Evolutionary conservation across 2,329 filamentous ascomycete species (phyloP), one percentile per base, ranked within the genome.

Genomic region (Diaporthe humulicola): DNA sequence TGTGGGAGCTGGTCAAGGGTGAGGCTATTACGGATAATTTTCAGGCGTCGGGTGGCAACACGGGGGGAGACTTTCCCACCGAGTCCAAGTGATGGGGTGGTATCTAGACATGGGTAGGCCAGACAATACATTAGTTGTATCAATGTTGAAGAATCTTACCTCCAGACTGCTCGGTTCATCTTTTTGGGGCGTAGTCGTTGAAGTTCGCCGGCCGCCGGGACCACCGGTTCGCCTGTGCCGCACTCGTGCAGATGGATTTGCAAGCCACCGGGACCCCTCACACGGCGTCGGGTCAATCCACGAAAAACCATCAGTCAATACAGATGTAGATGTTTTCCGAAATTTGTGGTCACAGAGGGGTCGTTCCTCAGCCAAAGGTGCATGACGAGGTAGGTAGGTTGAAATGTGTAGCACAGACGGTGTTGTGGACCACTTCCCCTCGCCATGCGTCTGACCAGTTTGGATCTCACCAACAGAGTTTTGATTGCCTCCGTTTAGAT

Each of bases 1-100:
- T 94, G 4, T 98, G 95, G 95, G 77, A 87, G 78, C 86, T 93
- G n/a, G 86, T 89, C 17, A 96, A 95, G 85, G 77, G 38, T 6
- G 81, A 83, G 2, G 88, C 90, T 1, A 42, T 60, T 25, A 7
- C 36, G 15, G 40, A 73, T 50, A 70, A 60, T 15, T 73, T 50
- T 48, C 40, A 70, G 6, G 70, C 57, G 25, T 1, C 48, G 10
- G n/a, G n/a, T 14, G 70, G 70, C 1, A n/a, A 8, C 4, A 9
- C 28, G 22, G 42, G n/a, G n/a, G n/a, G n/a, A n/a, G n/a, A n/a
- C n/a, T n/a, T n/a, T n/a, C n/a, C n/a, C n/a, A n/a, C n/a, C n/a
- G n/a, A n/a, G n/a, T n/a, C n/a, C 19, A 36, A 52, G 61, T 67
- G 33, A 48, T 30, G 14, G 2, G 3, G 14, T n/a, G 36, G 7